Conservation (phyloP, 2,329 filamentous ascomycete species). For the Exophiala aquamarina region DNA sequence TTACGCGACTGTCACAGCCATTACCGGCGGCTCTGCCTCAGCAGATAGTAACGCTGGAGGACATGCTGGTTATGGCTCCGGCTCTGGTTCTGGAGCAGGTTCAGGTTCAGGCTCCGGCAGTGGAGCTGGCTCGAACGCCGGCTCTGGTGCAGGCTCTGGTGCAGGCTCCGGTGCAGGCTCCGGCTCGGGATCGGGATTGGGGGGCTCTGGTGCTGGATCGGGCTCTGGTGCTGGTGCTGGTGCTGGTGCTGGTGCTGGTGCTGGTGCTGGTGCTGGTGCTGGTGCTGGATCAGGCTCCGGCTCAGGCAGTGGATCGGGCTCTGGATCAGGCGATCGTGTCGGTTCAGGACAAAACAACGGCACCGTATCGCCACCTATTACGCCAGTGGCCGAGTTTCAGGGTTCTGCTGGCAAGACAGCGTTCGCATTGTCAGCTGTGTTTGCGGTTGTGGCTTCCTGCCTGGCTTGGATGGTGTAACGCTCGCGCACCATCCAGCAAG, state of each 20-base stretch:
- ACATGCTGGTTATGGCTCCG: slow-evolving; percentile 4
- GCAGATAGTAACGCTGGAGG: slow-evolving; percentile 13
- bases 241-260: slow-evolving; percentile 13
- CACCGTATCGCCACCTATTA: slow-evolving; percentile 15
- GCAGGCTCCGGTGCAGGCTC: slow-evolving; percentile 5
- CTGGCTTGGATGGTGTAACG: slow-evolving; percentile 20
- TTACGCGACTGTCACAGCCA: slow-evolving; percentile 24
- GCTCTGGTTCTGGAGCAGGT: slow-evolving; percentile 14
- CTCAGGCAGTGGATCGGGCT: slow-evolving; percentile 5
- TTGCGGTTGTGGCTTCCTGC: slow-evolving; percentile 17
- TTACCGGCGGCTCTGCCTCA: slow-evolving; percentile 7
- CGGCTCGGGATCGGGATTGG: slow-evolving; percentile 1
- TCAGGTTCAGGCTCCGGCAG: slow-evolving; percentile 18
- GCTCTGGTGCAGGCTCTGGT: slow-evolving; percentile 11
- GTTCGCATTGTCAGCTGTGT: slow-evolving; percentile 15
- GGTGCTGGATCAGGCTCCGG: slow-evolving; percentile 9
- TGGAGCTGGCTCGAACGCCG: slow-evolving; percentile 6
- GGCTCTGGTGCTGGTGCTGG: slow-evolving; percentile 7
- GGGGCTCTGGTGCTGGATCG: slow-evolving; percentile 4
- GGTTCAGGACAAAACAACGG: slow-evolving; percentile 8
- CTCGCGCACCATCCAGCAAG: not conserved
- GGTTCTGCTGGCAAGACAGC: slow-evolving; percentile 14
- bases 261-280: slow-evolving; percentile 23
- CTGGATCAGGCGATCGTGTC: slow-evolving; percentile 1
- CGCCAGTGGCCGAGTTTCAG: slow-evolving; percentile 11